Base-by-base conservation (phyloP, 306 rosid genomes). In the Quercus aquifolioides region DNA sequence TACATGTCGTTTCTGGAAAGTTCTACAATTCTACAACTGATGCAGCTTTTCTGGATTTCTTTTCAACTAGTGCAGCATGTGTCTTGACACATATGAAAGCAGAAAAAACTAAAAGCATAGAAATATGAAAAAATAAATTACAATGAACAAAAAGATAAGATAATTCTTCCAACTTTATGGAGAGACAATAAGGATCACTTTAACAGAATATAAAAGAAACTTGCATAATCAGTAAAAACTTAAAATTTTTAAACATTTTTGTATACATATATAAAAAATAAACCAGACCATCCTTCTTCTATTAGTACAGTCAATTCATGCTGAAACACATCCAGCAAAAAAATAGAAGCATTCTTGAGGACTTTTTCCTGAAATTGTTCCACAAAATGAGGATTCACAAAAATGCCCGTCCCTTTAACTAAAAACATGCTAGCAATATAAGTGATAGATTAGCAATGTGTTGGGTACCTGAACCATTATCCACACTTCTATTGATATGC, bases 401-500 rank as follows among this genome's bases (percentile, higher is more conserved):
- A 30, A 41, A 20, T 30, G 60, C 20, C 79, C 51, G 26, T 3
- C 15, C 52, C 72, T 58, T 25, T 8, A 46, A 59, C 55, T 51
- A 25, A 57, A 64, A 25, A 15, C 28, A 71, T 9, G 79, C 59
- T 20, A 31, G 60, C 78, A 46, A 35, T 17, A 57, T 17, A 65
- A 41, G 78, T 73, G 54, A 83, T 79, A 68, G 12, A 23, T 56
- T 59, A 59, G 68, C 68, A 65, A 49, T 0, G 54, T 3, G 17
- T 13, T 49, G 63, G 25, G 54, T 52, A 58, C 23, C 19, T 54
- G 57, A 79, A 65, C 65, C 54, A 67, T 69, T 55, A 77, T 43
- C 64, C 55, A 23, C 52, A 49, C 33, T 83, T 64, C 80, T 82
- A 81, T 67, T 49, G 74, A 19, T 75, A 73, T 38, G 41, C 63